Percentiles rank a stretch among this genome's conserved stretches.
These are phyloP conservation scores for Heracleum sosnowskyi DNA, from an alignment of 129 eudicot species.

Conservation along the genomic window DNA sequence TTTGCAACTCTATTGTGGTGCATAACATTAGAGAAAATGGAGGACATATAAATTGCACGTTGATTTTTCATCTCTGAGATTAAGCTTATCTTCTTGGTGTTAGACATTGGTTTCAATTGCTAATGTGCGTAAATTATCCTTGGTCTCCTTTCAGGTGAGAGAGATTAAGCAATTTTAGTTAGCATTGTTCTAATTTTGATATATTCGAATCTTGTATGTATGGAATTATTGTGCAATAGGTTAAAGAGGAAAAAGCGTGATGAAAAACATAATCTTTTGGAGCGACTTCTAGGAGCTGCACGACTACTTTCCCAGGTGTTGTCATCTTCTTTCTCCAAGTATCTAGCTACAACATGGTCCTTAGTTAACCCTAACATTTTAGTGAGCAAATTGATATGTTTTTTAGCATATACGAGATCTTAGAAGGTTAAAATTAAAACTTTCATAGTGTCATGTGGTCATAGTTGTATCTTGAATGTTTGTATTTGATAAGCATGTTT, in stretches of 20 bases:
- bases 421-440: background rate
- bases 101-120: background rate
- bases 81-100: background rate
- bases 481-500: background rate
- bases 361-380: background rate
- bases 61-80: background rate
- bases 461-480: background rate
- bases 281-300: constrained; percentile 62
- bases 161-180: background rate
- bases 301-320: constrained; percentile 69
- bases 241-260: constrained; percentile 57
- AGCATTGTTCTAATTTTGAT: background rate
- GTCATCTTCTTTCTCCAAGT: background rate
- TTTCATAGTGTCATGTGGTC: background rate
- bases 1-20: background rate
- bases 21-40: too few relatives aligned
- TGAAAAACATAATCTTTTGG: constrained; percentile 50
- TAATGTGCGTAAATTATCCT: background rate
- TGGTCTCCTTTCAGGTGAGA: background rate
- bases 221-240: constrained; percentile 23
- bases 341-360: background rate
- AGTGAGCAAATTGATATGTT: background rate
- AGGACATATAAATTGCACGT: background rate
- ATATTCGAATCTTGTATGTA: background rate
- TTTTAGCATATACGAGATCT: background rate